Evolutionary conservation across 306 rosid genomes (phyloP).

Genomic region (Acacia melanoxylon): DNA sequence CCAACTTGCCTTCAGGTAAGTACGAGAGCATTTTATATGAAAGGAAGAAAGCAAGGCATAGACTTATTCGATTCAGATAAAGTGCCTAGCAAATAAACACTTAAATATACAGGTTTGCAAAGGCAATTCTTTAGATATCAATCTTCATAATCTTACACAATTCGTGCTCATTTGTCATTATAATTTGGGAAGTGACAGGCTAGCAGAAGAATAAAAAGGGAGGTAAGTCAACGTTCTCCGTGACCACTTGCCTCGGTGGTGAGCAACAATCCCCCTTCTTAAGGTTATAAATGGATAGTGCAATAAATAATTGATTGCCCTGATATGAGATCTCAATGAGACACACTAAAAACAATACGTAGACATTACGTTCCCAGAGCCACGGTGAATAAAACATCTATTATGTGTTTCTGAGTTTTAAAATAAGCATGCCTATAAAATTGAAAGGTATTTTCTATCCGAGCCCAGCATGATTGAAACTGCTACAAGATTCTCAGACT

Average conservation of each 20-base stretch:
- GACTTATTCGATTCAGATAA: slow-evolving; percentile 5
- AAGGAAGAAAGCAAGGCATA: background rate
- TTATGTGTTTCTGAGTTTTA: background rate
- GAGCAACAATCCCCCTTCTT: background rate
- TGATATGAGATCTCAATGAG: background rate
- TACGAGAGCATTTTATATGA: background rate
- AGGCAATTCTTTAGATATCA: background rate
- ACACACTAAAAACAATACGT: background rate
- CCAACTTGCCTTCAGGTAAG: background rate
- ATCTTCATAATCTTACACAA: background rate
- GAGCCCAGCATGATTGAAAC: background rate
- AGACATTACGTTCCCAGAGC: background rate
- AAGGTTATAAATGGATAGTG: background rate
- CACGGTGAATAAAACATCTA: background rate
- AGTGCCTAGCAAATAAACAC: background rate
- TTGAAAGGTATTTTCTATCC: background rate
- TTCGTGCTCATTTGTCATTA: background rate
- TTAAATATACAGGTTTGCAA: background rate
- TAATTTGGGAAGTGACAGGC: background rate
- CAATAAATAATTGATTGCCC: background rate
- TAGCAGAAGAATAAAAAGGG: background rate
- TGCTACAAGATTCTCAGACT: background rate
- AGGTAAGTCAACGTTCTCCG: background rate
- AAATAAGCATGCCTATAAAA: background rate
- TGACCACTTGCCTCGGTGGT: background rate